Evolutionary conservation across 2,329 filamentous ascomycete genomes (phyloP).

Genomic region (Aspergillus fructus): DNA sequence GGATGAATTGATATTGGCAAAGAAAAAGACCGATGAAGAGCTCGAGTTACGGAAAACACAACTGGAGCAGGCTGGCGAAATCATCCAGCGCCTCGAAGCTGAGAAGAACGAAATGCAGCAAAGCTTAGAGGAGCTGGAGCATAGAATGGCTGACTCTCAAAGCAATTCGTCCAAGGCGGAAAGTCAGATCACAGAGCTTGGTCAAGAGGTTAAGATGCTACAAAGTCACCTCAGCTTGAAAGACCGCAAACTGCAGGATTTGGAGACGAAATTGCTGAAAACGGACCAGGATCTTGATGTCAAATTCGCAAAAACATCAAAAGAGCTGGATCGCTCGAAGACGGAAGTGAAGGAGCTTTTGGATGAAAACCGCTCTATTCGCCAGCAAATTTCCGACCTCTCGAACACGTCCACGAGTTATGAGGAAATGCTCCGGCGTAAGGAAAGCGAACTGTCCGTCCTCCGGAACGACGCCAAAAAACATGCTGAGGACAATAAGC

Average conservation of each 20-base stretch:
- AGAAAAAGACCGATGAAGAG: conserved; percentile 83
- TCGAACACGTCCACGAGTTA: conserved; percentile 92
- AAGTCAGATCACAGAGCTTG: conserved; percentile 71
- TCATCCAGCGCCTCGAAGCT: conserved; percentile 81
- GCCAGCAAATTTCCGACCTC: conserved; percentile 81
- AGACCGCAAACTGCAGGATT: conserved; percentile 82
- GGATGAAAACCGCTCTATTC: conserved; percentile 77
- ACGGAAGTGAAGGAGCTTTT: conserved; percentile 72
- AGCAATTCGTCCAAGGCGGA: conserved; percentile 70
- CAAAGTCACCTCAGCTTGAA: conserved; percentile 86
- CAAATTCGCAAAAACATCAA: conserved; percentile 74
- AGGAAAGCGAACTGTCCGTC: conserved; percentile 88
- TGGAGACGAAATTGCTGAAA: conserved; percentile 80
- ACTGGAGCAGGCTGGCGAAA: conserved; percentile 83
- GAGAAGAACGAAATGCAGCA: conserved; percentile 76
- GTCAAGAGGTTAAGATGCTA: conserved; percentile 84
- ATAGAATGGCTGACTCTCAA: conserved; percentile 68
- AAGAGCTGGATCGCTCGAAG: conserved; percentile 74
- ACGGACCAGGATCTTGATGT: conserved; percentile 86
- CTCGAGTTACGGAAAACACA: conserved; percentile 76
- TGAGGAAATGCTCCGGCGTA: conserved; percentile 87
- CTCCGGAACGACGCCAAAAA: conserved; percentile 82
- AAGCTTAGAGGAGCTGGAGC: conserved; percentile 68
- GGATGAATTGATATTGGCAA: conserved; percentile 82
- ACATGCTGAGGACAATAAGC: conserved; percentile 75